These are phyloP conservation scores for Uromyces viciae-fabae DNA, from an alignment of 1,284 basidiomycete genomes.

Conservation along the genomic window DNA sequence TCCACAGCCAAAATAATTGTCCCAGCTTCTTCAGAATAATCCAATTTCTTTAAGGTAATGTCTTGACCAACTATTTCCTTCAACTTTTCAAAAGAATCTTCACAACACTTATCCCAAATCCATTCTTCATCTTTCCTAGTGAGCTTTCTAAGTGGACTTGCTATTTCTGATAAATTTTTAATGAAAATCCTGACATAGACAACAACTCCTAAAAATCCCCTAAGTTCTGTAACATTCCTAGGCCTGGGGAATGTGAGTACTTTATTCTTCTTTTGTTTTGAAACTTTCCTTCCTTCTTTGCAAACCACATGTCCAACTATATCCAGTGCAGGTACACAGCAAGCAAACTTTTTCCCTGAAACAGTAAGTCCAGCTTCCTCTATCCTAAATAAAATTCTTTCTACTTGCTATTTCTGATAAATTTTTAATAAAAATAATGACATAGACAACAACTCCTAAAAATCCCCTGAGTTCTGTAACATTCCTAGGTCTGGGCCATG, in stretches of 20 bases:
- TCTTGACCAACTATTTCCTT: background rate
- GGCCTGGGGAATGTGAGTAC: background rate
- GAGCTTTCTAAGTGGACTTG: constrained; percentile 7
- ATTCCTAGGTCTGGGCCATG: background rate
- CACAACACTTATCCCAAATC: background rate
- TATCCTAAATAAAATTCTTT: constrained; percentile 14
- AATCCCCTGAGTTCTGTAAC: background rate
- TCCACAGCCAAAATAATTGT: too few relatives aligned
- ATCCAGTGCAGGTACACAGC: background rate
- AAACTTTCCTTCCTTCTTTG: background rate
- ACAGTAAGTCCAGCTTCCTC: constrained; percentile 21
- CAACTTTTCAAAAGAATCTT: background rate
- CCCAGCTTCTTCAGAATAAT: constrained; percentile 1
- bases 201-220: constrained; percentile 10
- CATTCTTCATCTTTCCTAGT: constrained; percentile 7
- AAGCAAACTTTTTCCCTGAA: background rate
- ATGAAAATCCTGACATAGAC: constrained; percentile 32
- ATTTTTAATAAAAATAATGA: constrained; percentile 8
- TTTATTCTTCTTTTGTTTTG: constrained; percentile 2
- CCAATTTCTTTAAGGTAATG: background rate
- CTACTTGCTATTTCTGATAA: constrained; percentile 3
- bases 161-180: background rate
- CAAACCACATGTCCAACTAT: constrained; percentile 13
- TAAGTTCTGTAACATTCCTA: background rate
- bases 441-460: background rate